Conservation (phyloP, 2,329 filamentous ascomycete species). For the Cladosporium sp. region DNA sequence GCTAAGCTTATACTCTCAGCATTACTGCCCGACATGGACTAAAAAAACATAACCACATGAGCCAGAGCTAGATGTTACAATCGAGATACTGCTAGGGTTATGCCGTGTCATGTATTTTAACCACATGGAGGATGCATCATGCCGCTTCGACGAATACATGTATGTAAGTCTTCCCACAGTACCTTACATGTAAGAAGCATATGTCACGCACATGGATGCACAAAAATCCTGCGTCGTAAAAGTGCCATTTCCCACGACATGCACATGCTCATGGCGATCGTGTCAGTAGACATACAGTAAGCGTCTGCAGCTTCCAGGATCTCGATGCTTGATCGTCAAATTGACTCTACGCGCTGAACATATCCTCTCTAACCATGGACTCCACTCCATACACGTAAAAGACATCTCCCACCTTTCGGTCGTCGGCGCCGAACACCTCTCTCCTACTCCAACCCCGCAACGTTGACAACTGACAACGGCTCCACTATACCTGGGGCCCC, state of each 20-base stretch:
- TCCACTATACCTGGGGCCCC: conserved; percentile 10
- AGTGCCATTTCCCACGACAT: background rate
- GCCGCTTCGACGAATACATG: no score
- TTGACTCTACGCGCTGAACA: background rate
- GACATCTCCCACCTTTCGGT: background rate
- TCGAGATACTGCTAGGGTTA: background rate
- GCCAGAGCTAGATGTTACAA: no score
- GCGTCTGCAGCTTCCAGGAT: background rate
- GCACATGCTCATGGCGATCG: background rate
- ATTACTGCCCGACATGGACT: background rate
- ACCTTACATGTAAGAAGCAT: background rate
- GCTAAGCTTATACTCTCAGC: background rate
- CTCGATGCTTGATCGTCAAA: background rate
- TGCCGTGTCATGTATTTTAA: background rate
- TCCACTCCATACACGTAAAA: background rate
- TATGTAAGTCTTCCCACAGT: background rate
- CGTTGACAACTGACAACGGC: background rate
- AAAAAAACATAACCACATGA: background rate
- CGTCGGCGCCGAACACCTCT: background rate
- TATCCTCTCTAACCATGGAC: background rate
- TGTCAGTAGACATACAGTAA: background rate
- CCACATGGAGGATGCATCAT: no score
- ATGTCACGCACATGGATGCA: background rate
- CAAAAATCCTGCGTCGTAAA: background rate
- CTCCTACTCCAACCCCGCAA: background rate